Percentiles rank a stretch among this genome's conserved stretches.
phyloP scores from a whole-genome alignment of 495 filamentous ascomycete species.

The Tuber aestivum region DNA sequence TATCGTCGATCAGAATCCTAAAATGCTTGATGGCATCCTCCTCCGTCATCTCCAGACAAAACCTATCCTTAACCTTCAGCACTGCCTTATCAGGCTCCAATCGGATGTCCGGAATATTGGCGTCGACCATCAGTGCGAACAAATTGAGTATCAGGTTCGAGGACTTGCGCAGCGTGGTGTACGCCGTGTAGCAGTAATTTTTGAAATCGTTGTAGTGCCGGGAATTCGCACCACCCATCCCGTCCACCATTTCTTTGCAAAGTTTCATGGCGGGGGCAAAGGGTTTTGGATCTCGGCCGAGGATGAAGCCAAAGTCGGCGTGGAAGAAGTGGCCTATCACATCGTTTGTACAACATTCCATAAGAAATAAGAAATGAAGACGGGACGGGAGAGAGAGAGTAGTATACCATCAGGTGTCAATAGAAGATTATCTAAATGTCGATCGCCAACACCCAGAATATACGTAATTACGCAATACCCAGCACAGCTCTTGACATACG shows the following conservation, averaged over 20 bases:
- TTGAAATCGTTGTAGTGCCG: slow-evolving; percentile 81
- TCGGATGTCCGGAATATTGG: slow-evolving; percentile 91
- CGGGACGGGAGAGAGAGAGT: background rate
- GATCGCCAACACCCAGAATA: slow-evolving; percentile 93
- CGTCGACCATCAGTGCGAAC: slow-evolving; percentile 94
- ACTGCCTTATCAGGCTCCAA: slow-evolving; percentile 90
- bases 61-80: slow-evolving; percentile 87
- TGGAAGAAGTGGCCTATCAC: slow-evolving; percentile 80
- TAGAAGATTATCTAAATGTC: slow-evolving; percentile 92
- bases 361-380: background rate
- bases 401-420: slow-evolving; percentile 65
- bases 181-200: slow-evolving; percentile 92
- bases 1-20: slow-evolving; percentile 81
- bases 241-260: slow-evolving; percentile 95
- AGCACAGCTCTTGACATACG: slow-evolving; percentile 89
- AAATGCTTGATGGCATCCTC: slow-evolving; percentile 87
- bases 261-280: slow-evolving; percentile 97
- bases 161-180: slow-evolving; percentile 80
- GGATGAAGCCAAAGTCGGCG: slow-evolving; percentile 95
- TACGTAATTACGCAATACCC: slow-evolving; percentile 99
- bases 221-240: slow-evolving; percentile 80
- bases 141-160: slow-evolving; percentile 90
- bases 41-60: slow-evolving; percentile 85
- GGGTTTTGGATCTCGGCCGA: slow-evolving; percentile 94
- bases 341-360: background rate